phyloP scores from a whole-genome alignment of 2,329 filamentous ascomycete genomes.

The Microthyrium microscopicum region DNA sequence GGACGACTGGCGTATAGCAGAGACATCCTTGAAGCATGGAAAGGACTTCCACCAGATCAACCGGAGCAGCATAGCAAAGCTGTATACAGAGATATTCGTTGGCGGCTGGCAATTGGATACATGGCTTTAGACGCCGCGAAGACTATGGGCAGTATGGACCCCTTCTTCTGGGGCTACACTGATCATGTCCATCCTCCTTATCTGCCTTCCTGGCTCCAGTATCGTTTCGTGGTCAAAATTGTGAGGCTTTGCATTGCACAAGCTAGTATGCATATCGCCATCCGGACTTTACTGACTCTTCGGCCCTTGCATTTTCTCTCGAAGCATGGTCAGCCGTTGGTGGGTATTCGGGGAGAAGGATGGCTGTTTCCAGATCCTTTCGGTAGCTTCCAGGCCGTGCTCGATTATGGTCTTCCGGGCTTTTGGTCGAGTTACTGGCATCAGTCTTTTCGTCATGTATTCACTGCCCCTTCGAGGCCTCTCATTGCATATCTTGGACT shows the following conservation, averaged over 20 bases:
- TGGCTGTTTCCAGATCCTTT: constrained; percentile 47
- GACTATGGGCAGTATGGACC: constrained; percentile 54
- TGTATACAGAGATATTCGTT: too few species aligned
- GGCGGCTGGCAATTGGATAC: too few species aligned
- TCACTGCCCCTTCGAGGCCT: constrained; percentile 41
- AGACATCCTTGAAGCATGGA: too few species aligned
- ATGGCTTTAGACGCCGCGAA: constrained; percentile 54
- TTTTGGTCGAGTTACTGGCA: constrained; percentile 87
- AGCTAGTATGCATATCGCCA: constrained; percentile 38
- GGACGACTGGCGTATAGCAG: too few species aligned
- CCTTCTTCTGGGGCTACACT: constrained; percentile 50
- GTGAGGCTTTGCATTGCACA: constrained; percentile 41
- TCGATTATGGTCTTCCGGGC: constrained; percentile 57
- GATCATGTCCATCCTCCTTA: constrained; percentile 28
- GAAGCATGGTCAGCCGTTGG: constrained; percentile 38
- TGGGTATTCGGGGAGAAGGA: constrained; percentile 41
- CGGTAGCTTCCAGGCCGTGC: constrained; percentile 35
- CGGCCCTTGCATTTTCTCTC: constrained; percentile 44
- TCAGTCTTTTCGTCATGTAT: constrained; percentile 66
- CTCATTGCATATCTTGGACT: constrained; percentile 20
- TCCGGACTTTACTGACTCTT: constrained; percentile 44
- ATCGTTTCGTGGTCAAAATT: constrained; percentile 35
- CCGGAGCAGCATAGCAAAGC: too few species aligned
- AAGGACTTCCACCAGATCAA: too few species aligned
- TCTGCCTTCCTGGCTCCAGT: constrained; percentile 27